These are phyloP conservation scores for Geotrichum citri-aurantii DNA, from an alignment of 1,139 yeast species.

Conservation along the genomic window DNA sequence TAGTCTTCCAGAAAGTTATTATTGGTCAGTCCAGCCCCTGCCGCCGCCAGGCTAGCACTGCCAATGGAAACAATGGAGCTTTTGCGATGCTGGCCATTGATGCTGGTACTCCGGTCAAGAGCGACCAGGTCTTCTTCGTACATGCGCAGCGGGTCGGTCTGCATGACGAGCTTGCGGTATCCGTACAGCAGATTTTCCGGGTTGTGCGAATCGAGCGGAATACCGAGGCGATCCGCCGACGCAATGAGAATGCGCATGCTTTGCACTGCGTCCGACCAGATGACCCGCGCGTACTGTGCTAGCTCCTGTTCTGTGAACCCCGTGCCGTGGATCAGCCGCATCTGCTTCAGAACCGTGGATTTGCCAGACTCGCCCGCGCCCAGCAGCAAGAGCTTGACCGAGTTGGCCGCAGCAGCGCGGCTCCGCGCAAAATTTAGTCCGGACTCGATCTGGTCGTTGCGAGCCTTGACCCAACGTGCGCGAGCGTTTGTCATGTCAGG, in stretches of 20 bases:
- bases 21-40: background rate
- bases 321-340: conserved; percentile 77
- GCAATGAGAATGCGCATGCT: conserved; percentile 77
- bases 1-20: conserved; percentile 16
- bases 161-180: conserved; percentile 5
- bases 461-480: conserved; percentile 14
- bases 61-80: background rate
- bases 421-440: conserved; percentile 51
- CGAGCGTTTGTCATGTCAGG: conserved; percentile 6
- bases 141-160: conserved; percentile 16
- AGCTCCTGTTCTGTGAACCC: conserved; percentile 81
- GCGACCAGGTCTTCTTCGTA: conserved; percentile 17
- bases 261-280: conserved; percentile 90
- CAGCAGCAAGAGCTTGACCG: conserved; percentile 56
- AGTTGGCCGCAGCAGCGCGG: conserved; percentile 33
- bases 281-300: conserved; percentile 75
- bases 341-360: conserved; percentile 90
- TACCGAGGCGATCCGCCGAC: conserved; percentile 26
- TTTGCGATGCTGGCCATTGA: background rate
- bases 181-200: conserved; percentile 3
- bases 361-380: conserved; percentile 98
- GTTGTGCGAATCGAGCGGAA: conserved; percentile 24
- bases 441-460: conserved; percentile 66
- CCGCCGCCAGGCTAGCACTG: background rate
- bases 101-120: background rate